phyloP scores from a whole-genome alignment of 2,329 filamentous ascomycete species.

The Botrytis cinerea region DNA sequence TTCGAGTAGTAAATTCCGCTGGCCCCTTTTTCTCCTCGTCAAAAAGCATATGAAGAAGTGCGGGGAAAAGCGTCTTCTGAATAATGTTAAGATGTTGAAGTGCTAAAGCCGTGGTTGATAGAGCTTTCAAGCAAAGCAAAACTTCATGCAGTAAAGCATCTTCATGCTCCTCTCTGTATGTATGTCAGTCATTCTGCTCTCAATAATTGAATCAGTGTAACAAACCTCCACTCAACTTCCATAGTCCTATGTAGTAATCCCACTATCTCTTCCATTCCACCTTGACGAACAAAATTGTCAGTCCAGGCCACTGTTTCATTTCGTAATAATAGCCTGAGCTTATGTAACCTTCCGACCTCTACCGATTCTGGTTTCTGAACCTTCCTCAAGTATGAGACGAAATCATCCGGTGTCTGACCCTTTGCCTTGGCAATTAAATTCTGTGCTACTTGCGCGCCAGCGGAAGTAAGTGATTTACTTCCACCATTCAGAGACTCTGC shows the following conservation, averaged over 20 bases:
- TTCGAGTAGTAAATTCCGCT: slow-evolving; percentile 91
- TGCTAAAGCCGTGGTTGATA: slow-evolving; percentile 88
- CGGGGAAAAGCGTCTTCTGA: slow-evolving; percentile 79
- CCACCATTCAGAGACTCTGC: slow-evolving; percentile 68
- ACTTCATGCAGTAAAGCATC: slow-evolving; percentile 90
- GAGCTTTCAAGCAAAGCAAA: slow-evolving; percentile 87
- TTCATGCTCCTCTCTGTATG: slow-evolving; percentile 84
- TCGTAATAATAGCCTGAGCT: slow-evolving; percentile 81
- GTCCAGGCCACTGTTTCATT: slow-evolving; percentile 98
- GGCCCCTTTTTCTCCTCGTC: slow-evolving; percentile 98
- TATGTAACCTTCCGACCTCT: slow-evolving; percentile 94
- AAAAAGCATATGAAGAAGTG: slow-evolving; percentile 84
- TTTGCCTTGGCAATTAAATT: slow-evolving; percentile 69
- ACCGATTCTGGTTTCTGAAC: slow-evolving; percentile 78
- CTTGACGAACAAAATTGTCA: slow-evolving; percentile 83
- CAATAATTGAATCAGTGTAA: slow-evolving; percentile 42
- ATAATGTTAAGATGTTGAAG: slow-evolving; percentile 79
- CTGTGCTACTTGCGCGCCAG: slow-evolving; percentile 57
- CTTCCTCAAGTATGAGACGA: slow-evolving; percentile 81
- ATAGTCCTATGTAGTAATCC: slow-evolving; percentile 86
- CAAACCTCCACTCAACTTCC: slow-evolving; percentile 92
- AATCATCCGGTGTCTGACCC: slow-evolving; percentile 75
- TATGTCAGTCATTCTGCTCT: slow-evolving; percentile 39
- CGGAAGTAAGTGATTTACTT: slow-evolving; percentile 55
- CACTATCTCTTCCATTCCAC: slow-evolving; percentile 91